Percentiles rank a stretch among this genome's conserved stretches.
These are phyloP conservation scores for Populus davidiana DNA, from an alignment of 345 rosid species.

Conservation along the genomic window DNA sequence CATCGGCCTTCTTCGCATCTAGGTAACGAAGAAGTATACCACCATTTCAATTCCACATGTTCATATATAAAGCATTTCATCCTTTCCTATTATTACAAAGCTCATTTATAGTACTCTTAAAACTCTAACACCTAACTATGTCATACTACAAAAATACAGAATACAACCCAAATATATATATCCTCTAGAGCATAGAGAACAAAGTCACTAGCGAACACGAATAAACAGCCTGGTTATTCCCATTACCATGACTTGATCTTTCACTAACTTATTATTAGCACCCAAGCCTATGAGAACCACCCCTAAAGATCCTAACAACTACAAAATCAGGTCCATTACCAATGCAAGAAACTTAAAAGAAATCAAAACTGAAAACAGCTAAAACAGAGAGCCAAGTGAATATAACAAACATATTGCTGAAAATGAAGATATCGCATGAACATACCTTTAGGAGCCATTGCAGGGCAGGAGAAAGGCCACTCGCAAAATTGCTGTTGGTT, in stretches of 20 bases:
- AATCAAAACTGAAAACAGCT: background rate
- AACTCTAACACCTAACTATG: background rate
- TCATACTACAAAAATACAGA: background rate
- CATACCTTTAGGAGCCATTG: background rate
- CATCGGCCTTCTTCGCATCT: slow-evolving; percentile 56
- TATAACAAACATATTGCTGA: background rate
- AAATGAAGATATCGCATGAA: background rate
- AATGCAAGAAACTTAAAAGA: background rate
- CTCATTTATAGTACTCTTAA: background rate
- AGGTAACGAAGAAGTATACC: background rate
- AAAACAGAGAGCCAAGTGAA: background rate
- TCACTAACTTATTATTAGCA: background rate
- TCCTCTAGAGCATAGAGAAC: background rate
- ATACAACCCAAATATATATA: background rate
- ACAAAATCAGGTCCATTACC: background rate
- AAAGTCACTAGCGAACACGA: background rate
- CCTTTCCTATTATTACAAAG: background rate
- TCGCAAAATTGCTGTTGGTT: background rate
- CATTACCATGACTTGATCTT: background rate
- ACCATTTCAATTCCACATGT: background rate
- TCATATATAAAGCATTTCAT: background rate
- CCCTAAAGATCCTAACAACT: background rate
- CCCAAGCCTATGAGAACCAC: background rate
- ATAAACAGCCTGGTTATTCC: background rate
- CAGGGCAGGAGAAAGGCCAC: background rate